phyloP scores from a whole-genome alignment of 805 yeast species.

The Komagataella pseudopastoris region DNA sequence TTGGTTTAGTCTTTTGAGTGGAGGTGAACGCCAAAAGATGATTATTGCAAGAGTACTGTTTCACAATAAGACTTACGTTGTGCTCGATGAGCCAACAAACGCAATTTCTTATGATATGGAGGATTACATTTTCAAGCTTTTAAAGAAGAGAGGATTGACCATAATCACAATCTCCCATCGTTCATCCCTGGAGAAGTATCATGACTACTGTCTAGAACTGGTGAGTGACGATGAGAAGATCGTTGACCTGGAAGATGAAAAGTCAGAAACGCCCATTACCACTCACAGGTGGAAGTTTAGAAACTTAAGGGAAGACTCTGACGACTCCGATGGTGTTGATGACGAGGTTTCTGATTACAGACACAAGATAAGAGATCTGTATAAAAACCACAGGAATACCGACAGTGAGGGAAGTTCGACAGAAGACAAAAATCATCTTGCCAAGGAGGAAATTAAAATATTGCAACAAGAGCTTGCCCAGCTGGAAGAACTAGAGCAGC shows the following conservation, averaged over 20 bases:
- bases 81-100: constrained; percentile 88
- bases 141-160: constrained; percentile 58
- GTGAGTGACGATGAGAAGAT: constrained; percentile 45
- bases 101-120: constrained; percentile 87
- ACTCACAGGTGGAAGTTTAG: background rate
- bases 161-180: constrained; percentile 76
- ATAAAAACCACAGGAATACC: background rate
- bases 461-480: background rate
- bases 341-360: background rate
- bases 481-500: background rate
- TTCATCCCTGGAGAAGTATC: constrained; percentile 74
- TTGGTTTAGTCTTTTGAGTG: constrained; percentile 87
- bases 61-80: constrained; percentile 68
- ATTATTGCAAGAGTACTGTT: constrained; percentile 78
- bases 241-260: constrained; percentile 24
- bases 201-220: constrained; percentile 61
- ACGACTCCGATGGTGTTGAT: background rate
- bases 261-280: background rate
- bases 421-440: background rate
- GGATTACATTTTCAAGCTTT: constrained; percentile 67
- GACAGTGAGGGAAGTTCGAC: background rate
- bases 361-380: background rate
- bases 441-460: background rate
- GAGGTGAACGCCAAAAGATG: constrained; percentile 91
- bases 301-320: background rate